These are phyloP conservation scores for Epichloe amarillans DNA, from an alignment of 2,329 filamentous ascomycete genomes.

Conservation along the genomic window DNA sequence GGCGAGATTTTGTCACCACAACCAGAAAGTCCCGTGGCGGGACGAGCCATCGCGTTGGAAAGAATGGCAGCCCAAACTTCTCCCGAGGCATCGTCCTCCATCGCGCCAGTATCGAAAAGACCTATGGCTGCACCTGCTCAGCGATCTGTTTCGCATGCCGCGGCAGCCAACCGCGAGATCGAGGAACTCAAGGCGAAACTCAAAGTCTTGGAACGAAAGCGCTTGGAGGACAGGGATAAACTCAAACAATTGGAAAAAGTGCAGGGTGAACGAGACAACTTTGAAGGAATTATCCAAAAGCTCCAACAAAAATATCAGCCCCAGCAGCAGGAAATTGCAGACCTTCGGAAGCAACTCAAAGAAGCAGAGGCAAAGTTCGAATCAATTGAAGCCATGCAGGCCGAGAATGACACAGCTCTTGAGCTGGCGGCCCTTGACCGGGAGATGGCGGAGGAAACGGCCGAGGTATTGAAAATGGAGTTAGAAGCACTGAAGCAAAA, in stretches of 20 bases:
- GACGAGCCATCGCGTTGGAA: slow-evolving; percentile 38
- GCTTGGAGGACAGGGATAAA: slow-evolving; percentile 73
- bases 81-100: slow-evolving; percentile 14
- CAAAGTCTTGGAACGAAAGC: slow-evolving; percentile 75
- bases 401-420: slow-evolving; percentile 71
- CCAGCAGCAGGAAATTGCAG: slow-evolving; percentile 64
- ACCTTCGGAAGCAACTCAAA: slow-evolving; percentile 65
- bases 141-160: slow-evolving; percentile 34
- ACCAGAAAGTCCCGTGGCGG: slow-evolving; percentile 35
- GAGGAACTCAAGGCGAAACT: slow-evolving; percentile 85
- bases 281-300: slow-evolving; percentile 77
- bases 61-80: slow-evolving; percentile 28
- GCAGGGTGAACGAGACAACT: slow-evolving; percentile 63
- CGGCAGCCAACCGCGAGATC: slow-evolving; percentile 51
- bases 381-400: slow-evolving; percentile 52
- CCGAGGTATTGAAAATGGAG: slow-evolving; percentile 70
- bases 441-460: slow-evolving; percentile 92
- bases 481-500: slow-evolving; percentile 63
- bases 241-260: slow-evolving; percentile 65
- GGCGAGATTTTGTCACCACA: slow-evolving; percentile 36
- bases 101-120: slow-evolving; percentile 18
- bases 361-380: slow-evolving; percentile 59
- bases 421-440: slow-evolving; percentile 82
- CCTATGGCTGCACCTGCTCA: slow-evolving; percentile 15
- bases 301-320: slow-evolving; percentile 80